Conservation (phyloP, 2,329 filamentous ascomycete genomes). For the Alternaria sp. region DNA sequence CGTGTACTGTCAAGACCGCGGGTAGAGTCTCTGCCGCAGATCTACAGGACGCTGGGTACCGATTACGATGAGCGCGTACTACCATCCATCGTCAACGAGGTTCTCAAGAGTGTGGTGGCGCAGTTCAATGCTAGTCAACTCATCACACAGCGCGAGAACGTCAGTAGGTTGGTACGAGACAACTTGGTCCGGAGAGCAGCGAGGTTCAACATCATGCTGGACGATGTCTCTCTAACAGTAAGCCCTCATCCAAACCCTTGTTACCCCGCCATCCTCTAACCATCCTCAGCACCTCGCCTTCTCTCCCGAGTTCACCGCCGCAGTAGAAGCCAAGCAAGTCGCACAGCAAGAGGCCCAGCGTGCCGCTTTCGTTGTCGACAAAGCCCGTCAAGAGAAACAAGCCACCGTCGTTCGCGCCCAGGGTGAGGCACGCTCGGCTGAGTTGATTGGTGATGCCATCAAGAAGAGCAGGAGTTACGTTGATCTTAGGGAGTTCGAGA, state of each 20-base stretch:
- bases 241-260: conserved; percentile 37
- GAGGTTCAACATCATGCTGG: conserved; percentile 95
- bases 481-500: conserved; percentile 97
- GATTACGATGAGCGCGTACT: conserved; percentile 99
- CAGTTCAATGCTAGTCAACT: conserved; percentile 99
- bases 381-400: conserved; percentile 99
- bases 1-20: conserved; percentile 95
- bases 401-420: conserved; percentile 97
- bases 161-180: conserved; percentile 88
- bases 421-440: conserved; percentile 97
- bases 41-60: conserved; percentile 92
- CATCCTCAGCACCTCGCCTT: conserved; percentile 67
- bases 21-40: conserved; percentile 88
- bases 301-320: conserved; percentile 74
- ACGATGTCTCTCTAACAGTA: conserved; percentile 97
- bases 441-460: conserved; percentile 98
- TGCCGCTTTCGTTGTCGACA: conserved; percentile 97
- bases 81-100: conserved; percentile 98
- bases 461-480: conserved; percentile 99
- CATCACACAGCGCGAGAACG: conserved; percentile 98
- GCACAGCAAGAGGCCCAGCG: conserved; percentile 92
- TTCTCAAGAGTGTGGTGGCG: conserved; percentile 96
- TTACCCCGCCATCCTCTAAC: conserved; percentile 31
- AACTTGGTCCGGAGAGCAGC: conserved; percentile 91
- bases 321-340: conserved; percentile 74